phyloP scores from a whole-genome alignment of 1,284 basidiomycete genomes.

The Ceratobasidium sp. region DNA sequence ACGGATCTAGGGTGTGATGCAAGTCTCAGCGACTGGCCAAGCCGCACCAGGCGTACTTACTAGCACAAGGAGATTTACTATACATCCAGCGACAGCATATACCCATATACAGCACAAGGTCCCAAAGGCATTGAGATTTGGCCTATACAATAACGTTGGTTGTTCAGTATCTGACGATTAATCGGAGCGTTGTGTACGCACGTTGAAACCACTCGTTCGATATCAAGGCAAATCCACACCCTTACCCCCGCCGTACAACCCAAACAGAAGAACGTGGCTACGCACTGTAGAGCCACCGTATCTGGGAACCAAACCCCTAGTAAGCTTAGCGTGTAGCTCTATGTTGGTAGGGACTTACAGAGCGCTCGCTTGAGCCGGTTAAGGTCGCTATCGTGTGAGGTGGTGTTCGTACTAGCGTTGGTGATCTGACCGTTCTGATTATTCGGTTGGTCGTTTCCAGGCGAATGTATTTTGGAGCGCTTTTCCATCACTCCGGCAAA shows the following conservation, averaged over 20 bases:
- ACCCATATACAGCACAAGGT: constrained; percentile 37
- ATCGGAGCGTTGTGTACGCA: neutral
- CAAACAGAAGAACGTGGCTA: constrained; percentile 32
- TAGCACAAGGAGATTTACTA: constrained; percentile 33
- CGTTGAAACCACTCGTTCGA: constrained; percentile 25
- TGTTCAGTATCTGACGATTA: too few relatives aligned
- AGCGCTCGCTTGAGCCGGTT: constrained; percentile 28
- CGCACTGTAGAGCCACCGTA: constrained; percentile 28
- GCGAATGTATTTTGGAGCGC: neutral
- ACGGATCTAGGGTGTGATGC: neutral
- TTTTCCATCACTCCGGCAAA: neutral
- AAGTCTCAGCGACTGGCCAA: neutral
- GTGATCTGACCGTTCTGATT: neutral
- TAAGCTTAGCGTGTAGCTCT: too few relatives aligned
- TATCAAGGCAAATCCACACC: constrained; percentile 30
- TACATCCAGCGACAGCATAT: constrained; percentile 22
- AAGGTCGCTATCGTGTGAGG: neutral
- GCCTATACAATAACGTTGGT: neutral
- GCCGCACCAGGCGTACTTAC: neutral
- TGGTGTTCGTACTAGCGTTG: neutral
- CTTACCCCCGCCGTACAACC: constrained; percentile 13
- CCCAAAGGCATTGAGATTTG: constrained; percentile 24
- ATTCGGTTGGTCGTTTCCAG: neutral
- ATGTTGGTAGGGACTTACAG: constrained; percentile 7
- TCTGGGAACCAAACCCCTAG: neutral